Evolutionary conservation across 2,329 filamentous ascomycete species (phyloP).

Genomic region (Rutstroemia sp.): DNA sequence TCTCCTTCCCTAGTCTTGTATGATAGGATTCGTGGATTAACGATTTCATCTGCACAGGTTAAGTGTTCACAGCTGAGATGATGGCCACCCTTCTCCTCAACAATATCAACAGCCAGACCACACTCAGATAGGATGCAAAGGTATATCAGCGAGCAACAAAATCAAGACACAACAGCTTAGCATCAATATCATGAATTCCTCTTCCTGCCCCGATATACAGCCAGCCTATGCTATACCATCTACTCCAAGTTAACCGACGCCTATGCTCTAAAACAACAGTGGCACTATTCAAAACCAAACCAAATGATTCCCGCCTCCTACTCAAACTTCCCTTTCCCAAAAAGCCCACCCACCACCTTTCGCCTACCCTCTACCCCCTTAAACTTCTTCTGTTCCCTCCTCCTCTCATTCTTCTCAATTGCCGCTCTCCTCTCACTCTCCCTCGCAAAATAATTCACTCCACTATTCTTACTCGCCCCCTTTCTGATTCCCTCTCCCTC

Average conservation of each 20-base stretch:
- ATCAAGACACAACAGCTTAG: neutral
- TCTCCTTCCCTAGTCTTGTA: no score
- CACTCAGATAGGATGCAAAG: neutral
- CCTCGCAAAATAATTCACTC: constrained; percentile 52
- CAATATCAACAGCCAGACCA: no score
- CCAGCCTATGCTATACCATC: neutral
- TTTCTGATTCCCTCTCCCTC: constrained; percentile 49
- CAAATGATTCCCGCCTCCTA: constrained; percentile 8
- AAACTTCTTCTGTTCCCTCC: constrained; percentile 49
- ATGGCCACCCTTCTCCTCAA: no score
- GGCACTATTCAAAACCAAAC: no score
- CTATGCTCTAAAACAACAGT: no score
- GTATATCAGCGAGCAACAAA: neutral
- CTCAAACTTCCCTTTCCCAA: constrained; percentile 49
- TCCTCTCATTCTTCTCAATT: constrained; percentile 48
- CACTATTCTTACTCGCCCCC: constrained; percentile 52
- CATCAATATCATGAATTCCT: neutral
- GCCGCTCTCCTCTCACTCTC: constrained; percentile 50
- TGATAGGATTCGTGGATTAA: no score
- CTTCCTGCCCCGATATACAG: neutral
- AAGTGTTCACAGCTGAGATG: no score
- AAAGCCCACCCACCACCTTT: constrained; percentile 49
- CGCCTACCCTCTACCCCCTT: constrained; percentile 50
- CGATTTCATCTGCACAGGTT: no score
- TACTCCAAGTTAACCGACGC: neutral